These are phyloP conservation scores for Cordyceps cateniannulata DNA, from an alignment of 2,329 filamentous ascomycete genomes.

Conservation along the genomic window DNA sequence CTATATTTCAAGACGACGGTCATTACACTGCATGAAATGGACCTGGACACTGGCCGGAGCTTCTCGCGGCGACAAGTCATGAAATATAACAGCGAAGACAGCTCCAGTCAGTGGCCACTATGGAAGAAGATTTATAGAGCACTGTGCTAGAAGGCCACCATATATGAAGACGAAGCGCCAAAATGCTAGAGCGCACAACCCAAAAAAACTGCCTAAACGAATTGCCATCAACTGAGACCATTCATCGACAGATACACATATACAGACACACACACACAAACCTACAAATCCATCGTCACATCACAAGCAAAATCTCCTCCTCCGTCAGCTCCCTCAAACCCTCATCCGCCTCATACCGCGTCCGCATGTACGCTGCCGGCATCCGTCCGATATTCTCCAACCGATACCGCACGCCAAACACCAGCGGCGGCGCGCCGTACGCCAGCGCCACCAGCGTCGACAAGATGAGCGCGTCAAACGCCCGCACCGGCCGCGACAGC, in stretches of 20 bases:
- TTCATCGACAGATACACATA: not conserved
- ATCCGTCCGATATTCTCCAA: constrained; percentile 13
- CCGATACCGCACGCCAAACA: constrained; percentile 14
- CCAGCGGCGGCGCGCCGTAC: constrained; percentile 13
- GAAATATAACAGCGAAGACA: constrained; percentile 22
- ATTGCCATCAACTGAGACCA: not conserved
- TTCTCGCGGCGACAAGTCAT: constrained; percentile 21
- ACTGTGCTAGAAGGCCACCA: not conserved
- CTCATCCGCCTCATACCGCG: constrained; percentile 12
- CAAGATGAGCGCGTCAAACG: constrained; percentile 16
- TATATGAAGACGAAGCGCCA: no score
- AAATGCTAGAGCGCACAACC: no score
- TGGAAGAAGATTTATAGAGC: constrained; percentile 23
- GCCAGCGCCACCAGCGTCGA: constrained; percentile 15
- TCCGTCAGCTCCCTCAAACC: constrained; percentile 1
- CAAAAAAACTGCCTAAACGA: not conserved
- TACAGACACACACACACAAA: no score
- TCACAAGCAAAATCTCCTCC: constrained; percentile 9
- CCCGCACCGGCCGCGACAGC: constrained; percentile 15
- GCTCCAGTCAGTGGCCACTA: constrained; percentile 19
- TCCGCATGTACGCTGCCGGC: constrained; percentile 14
- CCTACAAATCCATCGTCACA: not conserved
- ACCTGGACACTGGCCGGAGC: constrained; percentile 63
- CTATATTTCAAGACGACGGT: constrained; percentile 56
- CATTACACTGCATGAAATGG: constrained; percentile 63